Evolutionary conservation across 306 rosid genomes (phyloP).

Genomic region (Erythrophleum fordii): DNA sequence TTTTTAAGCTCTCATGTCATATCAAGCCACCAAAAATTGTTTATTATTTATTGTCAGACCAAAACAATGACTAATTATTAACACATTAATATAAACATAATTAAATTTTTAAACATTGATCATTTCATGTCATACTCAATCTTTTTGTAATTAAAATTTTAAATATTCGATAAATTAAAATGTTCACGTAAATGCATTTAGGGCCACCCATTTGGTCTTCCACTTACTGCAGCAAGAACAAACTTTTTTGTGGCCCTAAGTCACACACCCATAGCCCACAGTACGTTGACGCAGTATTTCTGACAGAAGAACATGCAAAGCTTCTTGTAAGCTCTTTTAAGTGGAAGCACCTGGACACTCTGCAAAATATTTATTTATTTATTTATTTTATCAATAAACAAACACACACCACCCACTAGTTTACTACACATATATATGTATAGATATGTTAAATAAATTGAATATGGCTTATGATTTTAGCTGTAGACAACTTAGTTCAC

Average conservation of each 20-base stretch:
- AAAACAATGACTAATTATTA: no score
- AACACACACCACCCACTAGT: no score
- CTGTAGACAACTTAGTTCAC: no score
- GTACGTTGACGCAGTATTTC: conserved; percentile 9
- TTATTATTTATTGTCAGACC: no score
- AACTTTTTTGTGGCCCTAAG: background rate
- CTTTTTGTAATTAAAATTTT: no score
- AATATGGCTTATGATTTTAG: background rate
- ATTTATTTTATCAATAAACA: background rate
- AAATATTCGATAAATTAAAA: no score
- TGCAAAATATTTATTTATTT: background rate
- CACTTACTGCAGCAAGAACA: background rate
- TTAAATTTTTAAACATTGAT: no score
- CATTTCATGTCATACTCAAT: no score
- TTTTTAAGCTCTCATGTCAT: no score
- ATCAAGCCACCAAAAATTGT: no score
- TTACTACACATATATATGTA: background rate
- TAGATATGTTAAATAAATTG: background rate
- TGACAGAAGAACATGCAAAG: conserved; percentile 34
- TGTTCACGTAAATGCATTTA: no score
- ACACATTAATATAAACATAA: no score
- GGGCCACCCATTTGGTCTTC: background rate
- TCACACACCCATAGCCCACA: background rate
- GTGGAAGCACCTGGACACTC: conserved; percentile 43
- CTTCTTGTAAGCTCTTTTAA: background rate